Evolutionary conservation across 2,329 filamentous ascomycete species (phyloP).

Genomic region (Thelonectria olida): DNA sequence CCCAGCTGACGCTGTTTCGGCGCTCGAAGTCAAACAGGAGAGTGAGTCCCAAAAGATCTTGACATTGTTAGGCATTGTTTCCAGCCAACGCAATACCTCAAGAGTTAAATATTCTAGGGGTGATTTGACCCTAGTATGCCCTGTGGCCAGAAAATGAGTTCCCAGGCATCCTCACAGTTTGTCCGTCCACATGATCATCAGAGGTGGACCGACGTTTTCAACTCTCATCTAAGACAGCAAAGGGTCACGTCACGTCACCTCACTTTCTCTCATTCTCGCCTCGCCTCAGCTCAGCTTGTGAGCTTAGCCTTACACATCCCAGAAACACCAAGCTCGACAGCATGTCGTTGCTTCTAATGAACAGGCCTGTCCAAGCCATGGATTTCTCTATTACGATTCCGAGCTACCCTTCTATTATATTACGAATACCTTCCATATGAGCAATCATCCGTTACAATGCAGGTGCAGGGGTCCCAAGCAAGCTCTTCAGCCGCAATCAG

Average conservation of each 20-base stretch:
- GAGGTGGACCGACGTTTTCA: constrained; percentile 28
- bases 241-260: constrained; percentile 34
- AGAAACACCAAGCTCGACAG: not conserved
- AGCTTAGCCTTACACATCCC: constrained; percentile 1
- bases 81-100: no score
- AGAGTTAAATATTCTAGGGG: no score
- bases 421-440: not conserved
- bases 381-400: not conserved
- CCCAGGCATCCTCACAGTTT: constrained; percentile 13
- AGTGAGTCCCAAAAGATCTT: constrained; percentile 1
- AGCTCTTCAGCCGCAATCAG: constrained; percentile 30
- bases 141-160: not conserved
- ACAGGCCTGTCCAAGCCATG: not conserved
- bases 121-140: not conserved
- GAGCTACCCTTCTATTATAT: not conserved
- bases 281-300: constrained; percentile 26
- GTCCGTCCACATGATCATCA: constrained; percentile 27
- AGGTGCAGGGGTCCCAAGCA: constrained; percentile 28
- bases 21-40: no score
- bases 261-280: constrained; percentile 21
- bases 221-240: constrained; percentile 24
- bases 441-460: constrained; percentile 12
- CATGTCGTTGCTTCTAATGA: not conserved
- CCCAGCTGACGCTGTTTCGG: not conserved
- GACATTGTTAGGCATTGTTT: constrained; percentile 8